Evolutionary conservation across 805 yeast genomes (phyloP), one percentile per base, ranked within the genome.

Genomic region (Pichia nakasei): DNA sequence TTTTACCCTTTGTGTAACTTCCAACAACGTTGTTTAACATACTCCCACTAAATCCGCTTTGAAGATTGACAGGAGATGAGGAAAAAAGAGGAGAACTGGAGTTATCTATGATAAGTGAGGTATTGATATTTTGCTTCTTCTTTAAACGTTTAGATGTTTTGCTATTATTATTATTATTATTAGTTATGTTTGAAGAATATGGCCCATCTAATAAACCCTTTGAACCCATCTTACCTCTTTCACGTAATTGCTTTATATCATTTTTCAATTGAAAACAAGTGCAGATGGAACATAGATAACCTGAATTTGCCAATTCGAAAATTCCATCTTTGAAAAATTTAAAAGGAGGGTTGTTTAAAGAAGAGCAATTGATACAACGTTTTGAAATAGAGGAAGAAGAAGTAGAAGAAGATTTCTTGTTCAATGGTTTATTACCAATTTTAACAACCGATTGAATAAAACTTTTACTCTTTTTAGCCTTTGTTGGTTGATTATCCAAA

Each of bases 261-360:
- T 50, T 44, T 35, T 52, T 51, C 7, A 50, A 37, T 31, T 61
- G 55, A 22, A 53, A 42, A 12, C 46, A 48, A 20, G 60, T 55
- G 40, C 67, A 63, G 18, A 53, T 49, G 27, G 43, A 21, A 44
- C 67, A 63, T 29, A 63, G 46, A n/a, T 54, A 49, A 1, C 67
- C 67, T 2, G 66, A 52, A 48, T 63, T 63, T 11, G 63, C 66
- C 40, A 55, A 54, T 46, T 61, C 63, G 39, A 59, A 63, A 8
- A 62, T 53, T 2, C 67, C 67, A 21, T 57, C 61, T 26, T 52
- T 55, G 46, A 58, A 55, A 38, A 54, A 63, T 44, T 55, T 63
- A 49, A 56, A 63, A 15, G 65, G 65, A 4, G 60, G 63, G 41
- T 55, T 48, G 3, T 57, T 43, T 2, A 47, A 48, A 9, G 59